Base-by-base conservation (phyloP, 768 basidiomycete genomes). In the Holtermannia corniformis region DNA sequence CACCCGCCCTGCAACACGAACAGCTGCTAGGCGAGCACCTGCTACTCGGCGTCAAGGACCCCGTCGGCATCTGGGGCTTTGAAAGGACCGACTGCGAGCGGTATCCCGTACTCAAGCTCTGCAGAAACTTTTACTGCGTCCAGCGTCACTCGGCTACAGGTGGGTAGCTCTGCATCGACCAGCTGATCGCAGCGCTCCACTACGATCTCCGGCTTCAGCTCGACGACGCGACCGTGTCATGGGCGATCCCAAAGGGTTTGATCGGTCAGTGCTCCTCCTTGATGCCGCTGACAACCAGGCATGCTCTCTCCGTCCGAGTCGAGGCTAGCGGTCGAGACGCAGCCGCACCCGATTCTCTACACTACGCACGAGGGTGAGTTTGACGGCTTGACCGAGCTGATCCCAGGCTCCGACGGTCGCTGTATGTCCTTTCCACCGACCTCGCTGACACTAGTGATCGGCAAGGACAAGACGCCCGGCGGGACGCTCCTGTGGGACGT, bases 191-290 rank as follows among this genome's bases (percentile, higher is more conserved):
- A 63, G 66, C 66, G 2, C 60, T 68, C 13, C 66, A 68, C 28
- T 68, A 68, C 42, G 66, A 68, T 53, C 50, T 68, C 5, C 14
- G 66, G 14, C 57, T 68, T 56, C 66, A 68, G 49, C 44, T 68
- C 21, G 66, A 68, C 41, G 64, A 56, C 10, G 52, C 56, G 4
- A 68, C 66, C 5, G 40, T 63, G 23, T 60, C 58, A 40, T 68
- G 66, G 66, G 66, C 66, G 0, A 46, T 68, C 5, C 66, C 66
- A 3, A 57, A 55, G 45, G 66, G 66, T 37, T 48, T 65, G 4
- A 52, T 65, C 22, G 66, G 66, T 62, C 42, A 16, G 59, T 50
- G 20, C 25, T n/a, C 26, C 50, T 42, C 13, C 16, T 25, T 20
- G 3, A 12, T 2, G 28, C 5, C 20, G 40, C 19, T 20, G 47